Evolutionary conservation across 208 protist genomes (phyloP), one percentile per base, ranked within the genome.

Genomic region (Leishmania guyanensis): DNA sequence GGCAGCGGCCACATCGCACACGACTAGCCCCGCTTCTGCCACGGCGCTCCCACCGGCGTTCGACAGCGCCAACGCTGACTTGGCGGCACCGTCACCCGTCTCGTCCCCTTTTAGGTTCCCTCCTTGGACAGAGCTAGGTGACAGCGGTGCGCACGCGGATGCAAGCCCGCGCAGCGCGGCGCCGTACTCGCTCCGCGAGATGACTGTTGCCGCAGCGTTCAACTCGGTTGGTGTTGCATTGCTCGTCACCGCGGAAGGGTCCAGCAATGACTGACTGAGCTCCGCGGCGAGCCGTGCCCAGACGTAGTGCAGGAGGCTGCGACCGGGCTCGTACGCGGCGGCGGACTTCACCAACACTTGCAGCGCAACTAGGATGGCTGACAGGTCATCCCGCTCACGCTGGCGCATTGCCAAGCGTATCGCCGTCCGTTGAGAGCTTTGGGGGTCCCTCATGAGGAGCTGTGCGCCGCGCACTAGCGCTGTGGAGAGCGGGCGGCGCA

Each of bases 311-410:
- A 94, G 43, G 66, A 91, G 66, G 53, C 29, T 12, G 33, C 82
- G 78, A 10, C 81, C 84, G 1, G 86, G 85, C 62, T 81, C 53
- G 64, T 86, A 88, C 1, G 54, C 26, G 3, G 69, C 60, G 3
- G 76, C 17, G 33, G 76, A 74, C 26, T 53, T 76, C 20, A 77
- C 17, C 56, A 88, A 43, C 10, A 83, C 77, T 48, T 85, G 80
- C 16, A 93, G 65, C 6, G 83, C 81, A 3, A 64, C 69, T 17
- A 90, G 66, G 14, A 89, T 60, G 33, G 84, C 85, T 2, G 86
- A 83, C 58, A 93, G 51, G 68, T 92, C 90, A 73, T 85, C 82
- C 3, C 85, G 83, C 50, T 87, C 74, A 54, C 85, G 90, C 78
- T 86, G 71, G 50, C 66, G 66, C 74, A 93, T 46, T 17, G 83